phyloP scores from a whole-genome alignment of 2,329 filamentous ascomycete genomes.

The Trichoderma endophyticum region DNA sequence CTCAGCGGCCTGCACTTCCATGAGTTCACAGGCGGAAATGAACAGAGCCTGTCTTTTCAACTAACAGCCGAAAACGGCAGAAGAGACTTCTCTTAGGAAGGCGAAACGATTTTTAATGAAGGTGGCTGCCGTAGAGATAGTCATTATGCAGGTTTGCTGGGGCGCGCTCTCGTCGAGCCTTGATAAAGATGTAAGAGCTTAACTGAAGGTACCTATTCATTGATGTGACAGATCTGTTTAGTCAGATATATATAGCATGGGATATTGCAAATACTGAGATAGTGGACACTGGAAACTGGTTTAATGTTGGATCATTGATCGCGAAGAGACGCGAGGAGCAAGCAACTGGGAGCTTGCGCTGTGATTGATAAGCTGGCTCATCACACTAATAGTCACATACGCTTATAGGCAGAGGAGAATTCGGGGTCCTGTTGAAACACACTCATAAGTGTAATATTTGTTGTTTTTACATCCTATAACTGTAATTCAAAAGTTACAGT shows the following conservation, averaged over 20 bases:
- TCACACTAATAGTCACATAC: too few species aligned
- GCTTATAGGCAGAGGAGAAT: too few species aligned
- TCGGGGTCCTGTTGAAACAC: too few species aligned
- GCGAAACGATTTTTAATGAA: conserved; percentile 1
- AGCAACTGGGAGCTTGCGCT: too few species aligned
- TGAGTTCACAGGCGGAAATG: conserved; percentile 17
- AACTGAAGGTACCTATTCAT: not conserved
- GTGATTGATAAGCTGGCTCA: too few species aligned
- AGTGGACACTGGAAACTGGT: not conserved
- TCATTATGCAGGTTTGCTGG: not conserved
- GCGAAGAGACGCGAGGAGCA: too few species aligned
- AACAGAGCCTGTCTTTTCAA: not conserved
- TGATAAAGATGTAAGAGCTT: not conserved
- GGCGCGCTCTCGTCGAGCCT: not conserved
- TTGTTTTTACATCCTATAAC: too few species aligned
- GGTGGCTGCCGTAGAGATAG: conserved; percentile 19
- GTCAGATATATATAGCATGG: too few species aligned
- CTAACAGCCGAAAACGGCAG: not conserved
- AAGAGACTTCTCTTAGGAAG: not conserved
- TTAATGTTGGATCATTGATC: too few species aligned
- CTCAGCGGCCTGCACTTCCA: conserved; percentile 24
- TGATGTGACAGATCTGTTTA: not conserved
- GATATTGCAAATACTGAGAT: not conserved
- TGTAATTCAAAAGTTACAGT: too few species aligned
- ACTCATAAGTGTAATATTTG: too few species aligned